These are phyloP conservation scores for Collybiopsis confluens DNA, from an alignment of 768 basidiomycete genomes.

Conservation along the genomic window DNA sequence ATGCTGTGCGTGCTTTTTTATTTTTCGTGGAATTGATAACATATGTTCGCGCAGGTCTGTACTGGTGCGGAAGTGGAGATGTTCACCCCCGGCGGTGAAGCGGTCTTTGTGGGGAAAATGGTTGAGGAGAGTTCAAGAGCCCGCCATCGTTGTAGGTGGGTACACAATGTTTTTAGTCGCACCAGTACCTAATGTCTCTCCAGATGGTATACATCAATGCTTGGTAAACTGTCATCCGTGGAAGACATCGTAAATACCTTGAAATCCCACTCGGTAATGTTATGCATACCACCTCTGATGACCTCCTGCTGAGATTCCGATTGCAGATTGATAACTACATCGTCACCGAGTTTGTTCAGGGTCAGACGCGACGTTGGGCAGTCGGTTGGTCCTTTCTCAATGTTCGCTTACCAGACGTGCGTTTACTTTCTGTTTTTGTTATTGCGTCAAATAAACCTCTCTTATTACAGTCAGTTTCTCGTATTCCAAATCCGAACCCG, in stretches of 20 bases:
- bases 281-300: background rate
- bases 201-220: constrained; percentile 94
- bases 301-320: background rate
- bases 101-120: constrained; percentile 71
- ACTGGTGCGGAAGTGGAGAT: constrained; percentile 87
- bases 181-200: background rate
- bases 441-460: background rate
- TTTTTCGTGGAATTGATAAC: background rate
- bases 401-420: constrained; percentile 71
- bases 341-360: constrained; percentile 77
- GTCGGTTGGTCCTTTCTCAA: constrained; percentile 79
- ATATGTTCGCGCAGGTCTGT: constrained; percentile 51
- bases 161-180: background rate
- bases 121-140: constrained; percentile 63
- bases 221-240: constrained; percentile 83
- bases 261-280: constrained; percentile 29
- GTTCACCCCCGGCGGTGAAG: constrained; percentile 87
- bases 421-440: constrained; percentile 22
- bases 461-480: constrained; percentile 26
- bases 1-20: constrained; percentile 48
- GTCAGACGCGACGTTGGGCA: constrained; percentile 89
- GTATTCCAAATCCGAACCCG: constrained; percentile 32
- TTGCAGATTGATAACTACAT: constrained; percentile 61
- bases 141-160: constrained; percentile 55
- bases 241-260: constrained; percentile 54